Base-by-base conservation (phyloP, 176 grass and related monocot genomes). In the Dendrocalamus sinicus region DNA sequence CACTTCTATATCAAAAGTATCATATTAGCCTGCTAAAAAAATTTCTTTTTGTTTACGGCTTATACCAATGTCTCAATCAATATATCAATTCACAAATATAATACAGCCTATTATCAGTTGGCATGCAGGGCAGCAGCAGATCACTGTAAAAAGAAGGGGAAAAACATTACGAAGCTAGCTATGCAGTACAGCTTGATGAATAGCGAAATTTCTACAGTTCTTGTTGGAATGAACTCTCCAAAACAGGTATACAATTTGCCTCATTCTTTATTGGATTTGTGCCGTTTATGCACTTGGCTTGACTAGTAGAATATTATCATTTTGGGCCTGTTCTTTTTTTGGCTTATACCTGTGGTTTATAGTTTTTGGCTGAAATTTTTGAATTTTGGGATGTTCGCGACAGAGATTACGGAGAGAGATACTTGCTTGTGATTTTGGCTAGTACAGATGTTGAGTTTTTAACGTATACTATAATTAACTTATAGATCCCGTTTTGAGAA, bases 181-280 rank as follows among this genome's bases (percentile, higher is more conserved):
- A 60, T 98, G 86, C 90, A 94, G 74, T 92, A 94, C 83, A 94
- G 93, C 73, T 89, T 98, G 90, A 90, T 94, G 87, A 95, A 95
- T 67, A 92, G 82, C 75, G 90, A 92, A 39, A 94, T 98, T 85
- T 90, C 93, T 1, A 91, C 91, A 2, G 86, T 95, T 75, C 91
- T 98, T 87, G 93, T 98, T 71, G 96, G 93, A 68, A 98, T 98
- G 93, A 98, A 91, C 74, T 98, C 96, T 78, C 79, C 82, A 45
- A 47, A 90, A 78, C 96, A 98, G 93, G 93, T 95, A 61, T 45
- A 12, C 51, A 41, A 22, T 73, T 76, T 72, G 17, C 9, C 54
- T 28, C 28, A 67, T 20, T 39, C 40, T 81, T 63, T 69, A 16
- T 57, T 75, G 22, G 6, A 28, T 70, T 66, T 79, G 37, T 68